Evolutionary conservation across 768 basidiomycete species (phyloP).

Genomic region (Rossbeevera mucosa): DNA sequence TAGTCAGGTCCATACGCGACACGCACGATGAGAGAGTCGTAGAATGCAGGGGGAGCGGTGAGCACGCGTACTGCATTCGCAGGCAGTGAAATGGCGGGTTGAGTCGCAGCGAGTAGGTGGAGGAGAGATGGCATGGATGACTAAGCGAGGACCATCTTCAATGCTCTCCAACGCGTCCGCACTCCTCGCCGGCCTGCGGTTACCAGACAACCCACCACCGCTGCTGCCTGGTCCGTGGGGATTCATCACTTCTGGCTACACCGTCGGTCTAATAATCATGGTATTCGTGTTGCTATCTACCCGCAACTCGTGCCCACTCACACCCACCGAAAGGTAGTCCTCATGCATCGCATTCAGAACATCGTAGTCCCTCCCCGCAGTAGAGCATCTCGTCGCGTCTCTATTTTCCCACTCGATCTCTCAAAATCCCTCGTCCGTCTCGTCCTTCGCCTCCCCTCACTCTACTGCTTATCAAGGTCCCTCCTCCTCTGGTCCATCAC

Average conservation of each 20-base stretch:
- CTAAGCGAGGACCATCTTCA: conserved; percentile 14
- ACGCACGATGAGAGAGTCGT: conserved; percentile 50
- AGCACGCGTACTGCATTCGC: conserved; percentile 51
- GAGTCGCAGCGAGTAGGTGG: conserved; percentile 31
- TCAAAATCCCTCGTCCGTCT: conserved; percentile 51
- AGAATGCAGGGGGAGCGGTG: conserved; percentile 55
- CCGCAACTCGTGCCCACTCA: background rate
- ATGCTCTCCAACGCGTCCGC: conserved; percentile 4
- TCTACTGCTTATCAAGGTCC: conserved; percentile 55
- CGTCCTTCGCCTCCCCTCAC: conserved; percentile 55
- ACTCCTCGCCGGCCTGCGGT: conserved; percentile 25
- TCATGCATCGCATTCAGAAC: conserved; percentile 75
- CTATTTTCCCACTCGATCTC: conserved; percentile 62
- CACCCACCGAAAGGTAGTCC: conserved; percentile 45
- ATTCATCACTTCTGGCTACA: conserved; percentile 72
- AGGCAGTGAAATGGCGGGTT: conserved; percentile 46
- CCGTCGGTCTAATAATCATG: conserved; percentile 61
- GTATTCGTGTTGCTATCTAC: conserved; percentile 34
- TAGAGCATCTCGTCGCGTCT: conserved; percentile 22
- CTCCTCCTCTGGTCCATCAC: conserved; percentile 56
- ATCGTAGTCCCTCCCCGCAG: conserved; percentile 64
- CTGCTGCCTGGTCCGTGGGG: conserved; percentile 58
- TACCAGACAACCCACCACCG: background rate
- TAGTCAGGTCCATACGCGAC: background rate
- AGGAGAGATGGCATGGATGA: conserved; percentile 21